Conservation (phyloP, 2,329 filamentous ascomycete species). For the Clonostachys rhizophaga region DNA sequence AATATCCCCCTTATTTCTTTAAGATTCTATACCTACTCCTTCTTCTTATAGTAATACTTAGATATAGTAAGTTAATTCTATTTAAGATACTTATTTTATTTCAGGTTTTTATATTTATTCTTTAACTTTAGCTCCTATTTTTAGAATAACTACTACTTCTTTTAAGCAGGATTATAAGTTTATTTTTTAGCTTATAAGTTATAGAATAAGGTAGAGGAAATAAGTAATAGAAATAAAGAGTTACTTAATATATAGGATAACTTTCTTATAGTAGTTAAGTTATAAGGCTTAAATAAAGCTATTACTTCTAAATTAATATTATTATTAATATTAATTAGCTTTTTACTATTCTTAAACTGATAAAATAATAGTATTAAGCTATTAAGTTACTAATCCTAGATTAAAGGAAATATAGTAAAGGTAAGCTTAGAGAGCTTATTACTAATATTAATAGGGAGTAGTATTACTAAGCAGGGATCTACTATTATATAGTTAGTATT, state of each 20-base stretch:
- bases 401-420: conserved; percentile 1
- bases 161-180: not conserved
- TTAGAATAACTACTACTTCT: not conserved
- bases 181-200: not conserved
- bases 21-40: conserved; percentile 44
- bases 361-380: no score
- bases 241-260: conserved; percentile 7
- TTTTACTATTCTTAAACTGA: no score
- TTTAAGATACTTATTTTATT: conserved; percentile 56
- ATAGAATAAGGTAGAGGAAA: not conserved
- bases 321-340: not conserved
- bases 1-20: conserved; percentile 38
- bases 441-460: not conserved
- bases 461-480: conserved; percentile 1
- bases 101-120: conserved; percentile 25
- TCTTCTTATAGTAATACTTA: conserved; percentile 68
- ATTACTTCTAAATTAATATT: conserved; percentile 1
- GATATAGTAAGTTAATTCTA: conserved; percentile 69
- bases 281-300: conserved; percentile 2
- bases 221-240: conserved; percentile 1
- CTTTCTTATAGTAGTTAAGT: conserved; percentile 5
- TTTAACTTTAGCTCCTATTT: not conserved
- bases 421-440: not conserved
- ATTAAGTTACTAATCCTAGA: not conserved
- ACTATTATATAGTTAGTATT: not conserved